phyloP scores from a whole-genome alignment of 208 protist genomes.

The Trypanosoma theileri region DNA sequence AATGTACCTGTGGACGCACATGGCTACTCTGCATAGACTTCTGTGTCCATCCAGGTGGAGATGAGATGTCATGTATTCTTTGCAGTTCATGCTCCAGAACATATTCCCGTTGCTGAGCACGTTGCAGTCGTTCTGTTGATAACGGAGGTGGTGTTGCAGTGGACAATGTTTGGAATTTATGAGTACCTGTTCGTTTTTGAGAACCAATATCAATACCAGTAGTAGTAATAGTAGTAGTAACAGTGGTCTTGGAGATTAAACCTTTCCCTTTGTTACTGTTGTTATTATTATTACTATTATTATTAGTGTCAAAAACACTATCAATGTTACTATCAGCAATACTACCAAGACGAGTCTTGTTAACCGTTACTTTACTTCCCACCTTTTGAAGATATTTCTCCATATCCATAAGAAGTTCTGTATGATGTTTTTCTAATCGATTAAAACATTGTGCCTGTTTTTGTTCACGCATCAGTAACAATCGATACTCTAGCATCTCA shows the following conservation, averaged over 20 bases:
- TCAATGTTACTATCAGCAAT: not conserved
- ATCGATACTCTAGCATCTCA: slow-evolving; percentile 9
- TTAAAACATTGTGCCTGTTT: slow-evolving; percentile 18
- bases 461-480: not conserved
- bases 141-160: not conserved
- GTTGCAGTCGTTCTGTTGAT: not conserved
- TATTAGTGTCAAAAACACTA: not conserved
- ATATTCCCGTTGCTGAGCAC: not conserved
- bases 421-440: slow-evolving; percentile 10
- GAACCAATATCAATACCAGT: not conserved
- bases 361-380: not conserved
- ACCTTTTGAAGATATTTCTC: not conserved
- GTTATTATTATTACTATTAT: not conserved
- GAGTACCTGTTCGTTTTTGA: not conserved
- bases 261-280: not conserved
- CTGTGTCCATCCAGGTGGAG: not conserved
- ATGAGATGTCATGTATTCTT: not conserved
- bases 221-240: not conserved
- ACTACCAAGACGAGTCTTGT: slow-evolving; percentile 6
- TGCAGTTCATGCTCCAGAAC: not conserved
- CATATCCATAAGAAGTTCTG: slow-evolving; percentile 9
- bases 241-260: too few species aligned
- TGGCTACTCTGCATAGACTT: not conserved
- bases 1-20: not conserved
- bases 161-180: not conserved